phyloP scores from a whole-genome alignment of 2,329 filamentous ascomycete genomes.

The Paraphaeosphaeria sporulosa region DNA sequence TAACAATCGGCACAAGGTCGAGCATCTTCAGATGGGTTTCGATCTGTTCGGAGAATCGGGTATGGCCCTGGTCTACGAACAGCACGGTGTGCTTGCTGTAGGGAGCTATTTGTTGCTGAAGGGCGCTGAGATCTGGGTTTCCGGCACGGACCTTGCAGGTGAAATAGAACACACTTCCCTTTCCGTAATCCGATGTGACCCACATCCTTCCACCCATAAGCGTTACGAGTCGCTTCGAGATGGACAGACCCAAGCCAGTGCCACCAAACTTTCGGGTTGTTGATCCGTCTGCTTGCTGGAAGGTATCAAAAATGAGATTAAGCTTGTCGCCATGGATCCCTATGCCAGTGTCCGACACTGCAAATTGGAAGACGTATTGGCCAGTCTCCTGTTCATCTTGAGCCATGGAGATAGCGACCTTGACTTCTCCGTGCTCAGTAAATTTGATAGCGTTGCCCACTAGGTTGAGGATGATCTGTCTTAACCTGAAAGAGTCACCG shows the following conservation, averaged over 20 bases:
- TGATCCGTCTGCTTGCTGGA: conserved; percentile 97
- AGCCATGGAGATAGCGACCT: conserved; percentile 83
- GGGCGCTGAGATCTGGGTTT: conserved; percentile 76
- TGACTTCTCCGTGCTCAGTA: conserved; percentile 95
- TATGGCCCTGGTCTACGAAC: conserved; percentile 91
- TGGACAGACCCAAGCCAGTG: conserved; percentile 91
- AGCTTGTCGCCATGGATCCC: conserved; percentile 95
- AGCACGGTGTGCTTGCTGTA: conserved; percentile 92
- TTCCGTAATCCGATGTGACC: conserved; percentile 91
- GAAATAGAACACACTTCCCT: conserved; percentile 95
- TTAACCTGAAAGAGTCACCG: conserved; percentile 93
- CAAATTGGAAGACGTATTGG: conserved; percentile 94
- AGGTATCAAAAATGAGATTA: conserved; percentile 97
- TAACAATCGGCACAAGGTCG: conserved; percentile 81
- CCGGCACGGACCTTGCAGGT: conserved; percentile 90
- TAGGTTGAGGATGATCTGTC: conserved; percentile 95
- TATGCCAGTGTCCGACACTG: conserved; percentile 95
- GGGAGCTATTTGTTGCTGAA: conserved; percentile 84
- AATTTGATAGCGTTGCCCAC: conserved; percentile 99
- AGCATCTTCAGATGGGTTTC: conserved; percentile 78
- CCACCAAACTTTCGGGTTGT: conserved; percentile 96
- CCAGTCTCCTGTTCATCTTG: conserved; percentile 70
- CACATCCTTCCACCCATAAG: conserved; percentile 96
- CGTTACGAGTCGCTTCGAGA: conserved; percentile 92
- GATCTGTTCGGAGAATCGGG: conserved; percentile 78